Conservation (phyloP, 2,329 filamentous ascomycete genomes). For the Colletotrichum sp. region DNA sequence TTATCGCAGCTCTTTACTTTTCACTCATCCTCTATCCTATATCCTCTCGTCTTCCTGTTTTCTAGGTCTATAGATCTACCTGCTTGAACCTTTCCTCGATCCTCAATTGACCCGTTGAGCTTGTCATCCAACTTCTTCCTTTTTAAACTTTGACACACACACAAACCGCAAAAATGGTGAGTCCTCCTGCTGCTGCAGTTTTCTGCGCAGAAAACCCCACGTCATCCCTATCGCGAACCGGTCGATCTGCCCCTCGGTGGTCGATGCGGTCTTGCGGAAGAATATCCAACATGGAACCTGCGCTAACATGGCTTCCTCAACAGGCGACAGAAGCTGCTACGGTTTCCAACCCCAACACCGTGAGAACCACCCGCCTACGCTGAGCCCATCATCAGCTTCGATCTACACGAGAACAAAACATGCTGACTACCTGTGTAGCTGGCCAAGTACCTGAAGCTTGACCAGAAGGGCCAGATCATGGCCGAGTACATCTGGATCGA, state of each 20-base stretch:
- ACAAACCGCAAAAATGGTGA: conserved; percentile 27
- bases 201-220: neutral
- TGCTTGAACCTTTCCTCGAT: neutral
- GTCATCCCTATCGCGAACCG: neutral
- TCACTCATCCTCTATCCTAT: neutral
- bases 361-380: conserved; percentile 24
- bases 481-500: conserved; percentile 99
- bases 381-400: neutral
- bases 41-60: neutral
- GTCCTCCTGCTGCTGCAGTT: conserved; percentile 1
- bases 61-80: neutral
- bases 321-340: conserved; percentile 33
- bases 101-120: neutral
- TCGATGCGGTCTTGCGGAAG: neutral
- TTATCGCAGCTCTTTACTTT: neutral
- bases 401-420: neutral
- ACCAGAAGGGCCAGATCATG: conserved; percentile 87
- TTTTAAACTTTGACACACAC: conserved; percentile 3
- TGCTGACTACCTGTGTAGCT: conserved; percentile 60
- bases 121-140: neutral
- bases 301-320: conserved; percentile 19
- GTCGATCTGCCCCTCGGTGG: neutral
- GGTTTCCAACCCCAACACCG: conserved; percentile 37
- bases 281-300: neutral
- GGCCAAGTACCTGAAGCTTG: conserved; percentile 88